These are phyloP conservation scores for Magnusiomyces suaveolens DNA, from an alignment of 1,139 yeast genomes.

Conservation along the genomic window DNA sequence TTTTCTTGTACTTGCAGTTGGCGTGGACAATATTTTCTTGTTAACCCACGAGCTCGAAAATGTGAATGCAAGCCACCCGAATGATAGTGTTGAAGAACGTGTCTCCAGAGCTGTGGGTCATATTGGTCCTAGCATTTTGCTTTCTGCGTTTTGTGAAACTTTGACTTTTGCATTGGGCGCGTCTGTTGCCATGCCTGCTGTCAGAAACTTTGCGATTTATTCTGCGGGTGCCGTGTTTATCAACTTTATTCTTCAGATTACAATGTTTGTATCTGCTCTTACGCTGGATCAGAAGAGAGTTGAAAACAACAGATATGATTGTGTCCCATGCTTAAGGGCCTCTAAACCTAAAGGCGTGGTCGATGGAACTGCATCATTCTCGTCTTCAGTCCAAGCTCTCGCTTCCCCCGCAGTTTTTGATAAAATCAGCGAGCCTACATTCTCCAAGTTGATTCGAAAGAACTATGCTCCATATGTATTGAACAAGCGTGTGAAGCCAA, in stretches of 20 bases:
- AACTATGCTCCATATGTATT: conserved; percentile 53
- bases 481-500: conserved; percentile 39
- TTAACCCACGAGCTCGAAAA: conserved; percentile 68
- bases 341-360: conserved; percentile 10
- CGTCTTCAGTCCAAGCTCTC: conserved; percentile 20
- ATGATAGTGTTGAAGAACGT: conserved; percentile 43
- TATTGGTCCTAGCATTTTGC: conserved; percentile 79
- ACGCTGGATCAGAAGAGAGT: conserved; percentile 56
- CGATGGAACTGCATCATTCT: conserved; percentile 15
- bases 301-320: conserved; percentile 51
- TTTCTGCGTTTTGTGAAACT: conserved; percentile 68
- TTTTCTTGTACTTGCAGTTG: conserved; percentile 85
- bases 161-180: conserved; percentile 73
- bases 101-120: conserved; percentile 55
- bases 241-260: conserved; percentile 70
- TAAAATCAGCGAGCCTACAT: conserved; percentile 25
- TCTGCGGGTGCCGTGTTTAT: conserved; percentile 79
- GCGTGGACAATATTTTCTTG: conserved; percentile 86
- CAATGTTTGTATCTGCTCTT: conserved; percentile 67
- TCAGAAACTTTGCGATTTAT: conserved; percentile 79
- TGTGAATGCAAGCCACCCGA: conserved; percentile 40
- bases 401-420: conserved; percentile 26
- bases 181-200: conserved; percentile 89
- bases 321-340: conserved; percentile 33
- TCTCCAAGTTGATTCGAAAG: conserved; percentile 36